A percentile compares a stretch with the other conserved stretches of the same genome.
Conservation (phyloP, 306 rosid species). For the Trifolium subterraneum region DNA sequence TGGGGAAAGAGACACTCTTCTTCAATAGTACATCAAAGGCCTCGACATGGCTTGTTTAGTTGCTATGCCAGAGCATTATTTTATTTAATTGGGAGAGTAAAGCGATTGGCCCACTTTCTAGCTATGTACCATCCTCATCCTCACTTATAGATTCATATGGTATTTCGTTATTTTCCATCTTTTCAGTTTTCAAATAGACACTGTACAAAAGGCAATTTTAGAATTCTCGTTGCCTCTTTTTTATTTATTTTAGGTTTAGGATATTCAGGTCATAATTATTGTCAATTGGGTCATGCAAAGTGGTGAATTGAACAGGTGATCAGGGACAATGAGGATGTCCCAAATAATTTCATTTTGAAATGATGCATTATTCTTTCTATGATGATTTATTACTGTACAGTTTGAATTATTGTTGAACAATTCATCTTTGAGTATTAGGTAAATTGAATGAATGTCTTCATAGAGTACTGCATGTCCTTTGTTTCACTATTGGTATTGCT, state of each 20-base stretch:
- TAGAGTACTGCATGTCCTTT: conserved; percentile 7
- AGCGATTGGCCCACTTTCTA: conserved; percentile 37
- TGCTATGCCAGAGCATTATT: conserved; percentile 35
- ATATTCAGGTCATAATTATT: conserved; percentile 37
- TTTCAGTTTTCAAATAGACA: conserved; percentile 41
- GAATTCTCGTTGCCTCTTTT: conserved; percentile 45
- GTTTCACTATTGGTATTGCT: background rate
- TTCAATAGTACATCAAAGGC: conserved; percentile 27
- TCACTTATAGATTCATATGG: conserved; percentile 36
- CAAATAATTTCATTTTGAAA: conserved; percentile 41
- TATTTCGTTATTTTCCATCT: conserved; percentile 19
- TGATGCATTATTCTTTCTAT: conserved; percentile 30
- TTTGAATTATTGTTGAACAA: conserved; percentile 37
- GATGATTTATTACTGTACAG: conserved; percentile 48
- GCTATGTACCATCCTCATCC: background rate
- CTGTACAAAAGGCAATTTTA: conserved; percentile 47
- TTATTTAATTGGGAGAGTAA: conserved; percentile 46
- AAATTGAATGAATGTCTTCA: background rate
- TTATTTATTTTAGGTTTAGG: conserved; percentile 44
- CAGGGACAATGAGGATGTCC: conserved; percentile 35
- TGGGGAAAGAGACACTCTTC: conserved; percentile 39
- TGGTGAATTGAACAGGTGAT: conserved; percentile 47
- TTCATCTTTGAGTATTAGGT: conserved; percentile 29
- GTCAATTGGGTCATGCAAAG: conserved; percentile 41
- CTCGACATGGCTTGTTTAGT: conserved; percentile 42